A percentile compares a stretch with the other conserved stretches of the same genome.
Conservation (phyloP, 176 grass and related monocot genomes). For the Musa acuminata region DNA sequence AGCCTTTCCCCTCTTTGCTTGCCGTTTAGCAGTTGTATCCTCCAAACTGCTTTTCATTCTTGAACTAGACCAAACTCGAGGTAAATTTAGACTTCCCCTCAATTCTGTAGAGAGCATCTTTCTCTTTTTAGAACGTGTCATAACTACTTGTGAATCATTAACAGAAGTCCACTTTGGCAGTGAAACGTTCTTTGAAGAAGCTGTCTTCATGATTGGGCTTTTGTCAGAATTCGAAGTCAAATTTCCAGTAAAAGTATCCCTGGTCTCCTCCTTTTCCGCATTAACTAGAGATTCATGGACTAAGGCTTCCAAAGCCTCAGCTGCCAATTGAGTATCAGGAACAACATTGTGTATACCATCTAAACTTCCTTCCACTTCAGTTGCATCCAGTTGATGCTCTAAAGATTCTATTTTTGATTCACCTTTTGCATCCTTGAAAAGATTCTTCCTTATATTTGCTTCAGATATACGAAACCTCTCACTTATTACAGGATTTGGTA, state of each 20-base stretch:
- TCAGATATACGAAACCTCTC: background rate
- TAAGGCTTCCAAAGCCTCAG: conserved; percentile 65
- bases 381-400: conserved; percentile 25
- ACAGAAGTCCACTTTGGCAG: conserved; percentile 26
- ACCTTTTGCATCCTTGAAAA: conserved; percentile 47
- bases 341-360: conserved; percentile 37
- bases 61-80: conserved; percentile 7
- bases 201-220: conserved; percentile 1
- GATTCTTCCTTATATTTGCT: conserved; percentile 31
- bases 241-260: conserved; percentile 19
- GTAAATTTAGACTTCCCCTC: conserved; percentile 10
- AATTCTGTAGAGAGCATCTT: conserved; percentile 11
- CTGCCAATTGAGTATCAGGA: conserved; percentile 78
- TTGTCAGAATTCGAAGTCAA: conserved; percentile 4
- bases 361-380: conserved; percentile 9
- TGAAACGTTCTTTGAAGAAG: conserved; percentile 23
- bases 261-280: conserved; percentile 26
- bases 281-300: conserved; percentile 41
- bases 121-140: conserved; percentile 36
- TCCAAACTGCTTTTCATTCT: background rate
- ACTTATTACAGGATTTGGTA: background rate
- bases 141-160: conserved; percentile 23
- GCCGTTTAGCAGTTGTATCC: background rate
- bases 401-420: conserved; percentile 32
- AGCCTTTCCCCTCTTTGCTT: background rate